Percentiles rank a stretch among this genome's conserved stretches.
These are phyloP conservation scores for Cucumis sativus DNA, from an alignment of 306 rosid species.

Conservation along the genomic window Cucumber_9930_V3 NC_026659.2:23008501-23009000, in stretches of 20 bases:
- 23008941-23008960: not conserved
- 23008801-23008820: not conserved
- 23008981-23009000: not conserved
- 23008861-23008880: not conserved
- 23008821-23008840: not conserved
- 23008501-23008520: conserved; percentile 79
- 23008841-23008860: not conserved
- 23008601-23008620: conserved; percentile 25
- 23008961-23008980: not conserved
- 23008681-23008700: conserved; percentile 37
- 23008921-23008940: not conserved
- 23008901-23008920: not conserved
- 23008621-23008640: conserved; percentile 48
- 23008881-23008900: conserved; percentile 1
- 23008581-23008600: conserved; percentile 28
- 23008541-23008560: conserved; percentile 18
- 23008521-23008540: conserved; percentile 89
- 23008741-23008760: conserved; percentile 33
- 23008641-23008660: conserved; percentile 39
- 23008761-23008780: conserved; percentile 45
- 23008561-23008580: conserved; percentile 25
- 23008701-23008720: conserved; percentile 33
- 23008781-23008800: conserved; percentile 46
- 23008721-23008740: conserved; percentile 32
- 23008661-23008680: conserved; percentile 17